Conservation (phyloP, 805 yeast species). For the Candida ipomoeae region DNA sequence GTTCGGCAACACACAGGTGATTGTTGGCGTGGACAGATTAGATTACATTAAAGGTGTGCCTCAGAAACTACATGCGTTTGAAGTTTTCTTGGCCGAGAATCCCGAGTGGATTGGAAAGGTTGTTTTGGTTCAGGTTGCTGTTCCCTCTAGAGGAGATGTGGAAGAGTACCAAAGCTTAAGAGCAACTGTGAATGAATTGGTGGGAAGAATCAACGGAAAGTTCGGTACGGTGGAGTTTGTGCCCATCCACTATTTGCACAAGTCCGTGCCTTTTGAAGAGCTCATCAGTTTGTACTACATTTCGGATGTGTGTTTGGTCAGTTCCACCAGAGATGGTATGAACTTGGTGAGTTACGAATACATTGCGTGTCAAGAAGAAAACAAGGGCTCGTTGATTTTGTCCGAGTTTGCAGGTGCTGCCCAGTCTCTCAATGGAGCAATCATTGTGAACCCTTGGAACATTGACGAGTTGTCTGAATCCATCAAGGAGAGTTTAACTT, state of each 20-base stretch:
- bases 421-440: slow-evolving; percentile 89
- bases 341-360: slow-evolving; percentile 94
- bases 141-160: slow-evolving; percentile 95
- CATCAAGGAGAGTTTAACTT: slow-evolving; percentile 78
- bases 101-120: slow-evolving; percentile 99
- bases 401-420: slow-evolving; percentile 99
- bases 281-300: slow-evolving; percentile 80
- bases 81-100: slow-evolving; percentile 83
- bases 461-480: slow-evolving; percentile 89
- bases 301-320: slow-evolving; percentile 87
- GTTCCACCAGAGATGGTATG: slow-evolving; percentile 98
- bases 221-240: slow-evolving; percentile 97
- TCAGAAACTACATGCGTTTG: slow-evolving; percentile 93
- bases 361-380: slow-evolving; percentile 87
- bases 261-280: slow-evolving; percentile 85
- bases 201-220: slow-evolving; percentile 93
- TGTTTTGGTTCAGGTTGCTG: slow-evolving; percentile 92
- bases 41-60: slow-evolving; percentile 99
- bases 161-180: slow-evolving; percentile 94
- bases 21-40: slow-evolving; percentile 94
- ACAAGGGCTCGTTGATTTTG: slow-evolving; percentile 80
- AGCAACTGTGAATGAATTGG: slow-evolving; percentile 92
- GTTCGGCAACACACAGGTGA: slow-evolving; percentile 77
- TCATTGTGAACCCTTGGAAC: slow-evolving; percentile 97
- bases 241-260: slow-evolving; percentile 96